Conservation (phyloP, 2,329 filamentous ascomycete species). For the Cladosporium sp. region DNA sequence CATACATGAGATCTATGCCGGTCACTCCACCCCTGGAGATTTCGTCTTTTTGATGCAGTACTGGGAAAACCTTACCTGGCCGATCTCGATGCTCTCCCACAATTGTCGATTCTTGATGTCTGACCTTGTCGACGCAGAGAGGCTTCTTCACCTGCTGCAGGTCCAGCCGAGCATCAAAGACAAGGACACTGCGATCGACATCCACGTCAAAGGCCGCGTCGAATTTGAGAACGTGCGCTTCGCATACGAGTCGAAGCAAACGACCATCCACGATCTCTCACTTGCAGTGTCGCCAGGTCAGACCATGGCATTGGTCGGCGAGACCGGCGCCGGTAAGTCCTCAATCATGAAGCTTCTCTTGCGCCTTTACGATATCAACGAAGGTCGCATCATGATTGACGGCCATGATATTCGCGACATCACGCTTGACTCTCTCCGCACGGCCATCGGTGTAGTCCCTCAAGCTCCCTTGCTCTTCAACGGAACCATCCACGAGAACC, state of each 20-base stretch:
- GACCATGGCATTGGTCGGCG: slow-evolving; percentile 59
- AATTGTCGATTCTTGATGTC: slow-evolving; percentile 26
- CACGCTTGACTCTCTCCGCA: slow-evolving; percentile 58
- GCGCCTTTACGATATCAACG: slow-evolving; percentile 60
- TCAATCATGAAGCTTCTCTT: slow-evolving; percentile 62
- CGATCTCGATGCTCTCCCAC: slow-evolving; percentile 49
- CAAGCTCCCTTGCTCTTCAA: slow-evolving; percentile 67
- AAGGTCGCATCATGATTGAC: slow-evolving; percentile 58
- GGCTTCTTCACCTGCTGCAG: slow-evolving; percentile 58
- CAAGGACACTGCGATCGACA: slow-evolving; percentile 44
- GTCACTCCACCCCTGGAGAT: slow-evolving; percentile 43
- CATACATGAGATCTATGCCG: slow-evolving; percentile 10
- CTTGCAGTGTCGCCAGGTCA: slow-evolving; percentile 54
- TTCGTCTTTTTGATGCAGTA: slow-evolving; percentile 67
- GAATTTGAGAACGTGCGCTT: slow-evolving; percentile 58
- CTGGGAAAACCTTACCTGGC: slow-evolving; percentile 59
- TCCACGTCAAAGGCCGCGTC: slow-evolving; percentile 53
- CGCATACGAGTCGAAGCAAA: slow-evolving; percentile 55
- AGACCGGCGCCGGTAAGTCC: slow-evolving; percentile 64
- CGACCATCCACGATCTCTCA: slow-evolving; percentile 51
- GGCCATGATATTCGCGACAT: slow-evolving; percentile 61
- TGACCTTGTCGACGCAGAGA: slow-evolving; percentile 64
- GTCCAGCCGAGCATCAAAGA: slow-evolving; percentile 59
- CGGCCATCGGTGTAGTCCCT: slow-evolving; percentile 63
- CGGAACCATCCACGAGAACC: slow-evolving; percentile 63